Conservation (phyloP, 352 stramenopile genomes). For the Phytophthora megakarya region DNA sequence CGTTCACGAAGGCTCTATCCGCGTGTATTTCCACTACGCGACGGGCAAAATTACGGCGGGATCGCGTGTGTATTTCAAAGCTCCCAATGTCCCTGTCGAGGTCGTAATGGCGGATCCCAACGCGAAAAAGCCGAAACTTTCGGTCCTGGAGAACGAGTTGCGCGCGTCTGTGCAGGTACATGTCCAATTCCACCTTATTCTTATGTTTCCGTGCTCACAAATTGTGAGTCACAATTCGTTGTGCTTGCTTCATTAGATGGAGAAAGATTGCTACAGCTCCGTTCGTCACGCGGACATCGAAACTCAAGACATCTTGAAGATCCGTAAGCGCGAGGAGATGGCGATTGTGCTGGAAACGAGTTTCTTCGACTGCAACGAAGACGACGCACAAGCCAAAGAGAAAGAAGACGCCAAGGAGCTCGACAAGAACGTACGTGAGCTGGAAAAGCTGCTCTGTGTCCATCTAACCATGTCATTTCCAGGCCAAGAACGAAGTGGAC, state of each 20-base stretch:
- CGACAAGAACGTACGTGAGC: slow-evolving; percentile 60
- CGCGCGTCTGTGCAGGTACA: slow-evolving; percentile 63
- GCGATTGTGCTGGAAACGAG: slow-evolving; percentile 83
- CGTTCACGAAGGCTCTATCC: slow-evolving; percentile 88
- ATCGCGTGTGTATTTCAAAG: slow-evolving; percentile 82
- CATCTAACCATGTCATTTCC: background rate
- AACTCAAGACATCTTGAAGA: slow-evolving; percentile 91
- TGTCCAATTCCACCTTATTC: background rate
- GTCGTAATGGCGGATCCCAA: slow-evolving; percentile 76
- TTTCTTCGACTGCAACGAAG: slow-evolving; percentile 81
- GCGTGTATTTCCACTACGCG: slow-evolving; percentile 91
- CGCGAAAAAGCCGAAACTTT: slow-evolving; percentile 67
- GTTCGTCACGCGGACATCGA: slow-evolving; percentile 89
- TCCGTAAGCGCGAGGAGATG: slow-evolving; percentile 88
- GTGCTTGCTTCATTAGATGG: slow-evolving; percentile 39
- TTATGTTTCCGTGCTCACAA: too few species aligned
- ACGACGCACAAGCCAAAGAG: slow-evolving; percentile 62
- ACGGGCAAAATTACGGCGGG: slow-evolving; percentile 91
- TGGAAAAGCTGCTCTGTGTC: background rate
- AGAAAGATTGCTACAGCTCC: slow-evolving; percentile 92
- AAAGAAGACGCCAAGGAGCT: slow-evolving; percentile 72
- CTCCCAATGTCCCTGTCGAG: slow-evolving; percentile 65
- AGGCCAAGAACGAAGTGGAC: slow-evolving; percentile 86
- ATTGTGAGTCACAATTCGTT: too few species aligned
- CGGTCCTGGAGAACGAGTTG: slow-evolving; percentile 76